phyloP scores from a whole-genome alignment of 192 early-diverging fungal genomes.

The Jimgerdemannia flammicorona region DNA sequence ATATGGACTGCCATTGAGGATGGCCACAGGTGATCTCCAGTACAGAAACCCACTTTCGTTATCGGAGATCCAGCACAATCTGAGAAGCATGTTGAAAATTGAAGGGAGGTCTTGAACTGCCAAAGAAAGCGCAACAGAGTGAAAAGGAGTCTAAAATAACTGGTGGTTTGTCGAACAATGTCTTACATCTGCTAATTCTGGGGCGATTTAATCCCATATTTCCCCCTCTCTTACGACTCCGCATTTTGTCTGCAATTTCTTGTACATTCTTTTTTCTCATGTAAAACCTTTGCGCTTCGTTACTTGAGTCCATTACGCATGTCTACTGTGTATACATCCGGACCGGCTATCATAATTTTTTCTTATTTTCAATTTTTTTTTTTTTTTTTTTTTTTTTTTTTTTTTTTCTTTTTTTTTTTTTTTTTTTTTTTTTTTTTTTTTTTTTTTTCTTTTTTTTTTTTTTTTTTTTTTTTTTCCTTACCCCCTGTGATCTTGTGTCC shows the following conservation, averaged over 20 bases:
- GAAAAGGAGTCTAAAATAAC: conserved; percentile 8
- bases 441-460: conserved; percentile 4
- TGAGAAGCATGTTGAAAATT: conserved; percentile 48
- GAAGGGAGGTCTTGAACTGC: conserved; percentile 6
- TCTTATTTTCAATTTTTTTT: background rate
- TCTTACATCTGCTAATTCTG: background rate
- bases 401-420: too few relatives aligned
- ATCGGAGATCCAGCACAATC: conserved; percentile 43
- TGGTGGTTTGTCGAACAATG: background rate
- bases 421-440: conserved; percentile 20
- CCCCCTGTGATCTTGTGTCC: background rate
- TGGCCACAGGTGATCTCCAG: conserved; percentile 35
- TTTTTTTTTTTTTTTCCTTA: conserved; percentile 4
- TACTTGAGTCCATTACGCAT: background rate
- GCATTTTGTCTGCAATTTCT: background rate
- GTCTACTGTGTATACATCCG: background rate
- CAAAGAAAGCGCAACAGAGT: conserved; percentile 19
- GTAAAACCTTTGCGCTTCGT: background rate
- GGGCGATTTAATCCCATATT: background rate
- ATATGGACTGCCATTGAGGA: conserved; percentile 29
- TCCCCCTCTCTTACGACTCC: background rate
- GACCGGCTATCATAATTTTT: background rate
- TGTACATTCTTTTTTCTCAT: background rate
- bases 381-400: too few relatives aligned
- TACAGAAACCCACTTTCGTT: conserved; percentile 19